phyloP scores from a whole-genome alignment of 2,329 filamentous ascomycete genomes.

The Xylaria arbuscula region DNA sequence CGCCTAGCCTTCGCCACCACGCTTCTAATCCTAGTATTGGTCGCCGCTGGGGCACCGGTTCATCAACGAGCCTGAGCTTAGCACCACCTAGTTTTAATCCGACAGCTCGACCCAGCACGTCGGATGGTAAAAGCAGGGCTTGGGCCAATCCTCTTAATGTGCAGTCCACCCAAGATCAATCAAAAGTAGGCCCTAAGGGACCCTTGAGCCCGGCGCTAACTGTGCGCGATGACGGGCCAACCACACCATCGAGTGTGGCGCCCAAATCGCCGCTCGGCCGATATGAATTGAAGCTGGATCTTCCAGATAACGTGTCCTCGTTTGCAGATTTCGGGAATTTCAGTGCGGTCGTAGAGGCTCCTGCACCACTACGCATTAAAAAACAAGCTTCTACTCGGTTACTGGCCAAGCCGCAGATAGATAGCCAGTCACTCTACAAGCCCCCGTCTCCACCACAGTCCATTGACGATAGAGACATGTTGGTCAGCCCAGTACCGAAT shows the following conservation, averaged over 20 bases:
- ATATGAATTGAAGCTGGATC: constrained; percentile 53
- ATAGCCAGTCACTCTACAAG: constrained; percentile 39
- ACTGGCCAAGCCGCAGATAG: constrained; percentile 17
- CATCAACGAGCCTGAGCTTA: constrained; percentile 51
- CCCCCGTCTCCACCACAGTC: constrained; percentile 54
- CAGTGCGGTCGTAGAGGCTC: constrained; percentile 41
- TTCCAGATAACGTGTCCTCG: constrained; percentile 45
- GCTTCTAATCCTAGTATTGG: constrained; percentile 49
- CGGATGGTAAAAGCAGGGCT: constrained; percentile 51
- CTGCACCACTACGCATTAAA: constrained; percentile 42
- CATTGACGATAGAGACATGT: constrained; percentile 42
- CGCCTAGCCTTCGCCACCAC: constrained; percentile 46
- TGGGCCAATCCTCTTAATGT: constrained; percentile 63
- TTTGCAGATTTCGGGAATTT: constrained; percentile 46
- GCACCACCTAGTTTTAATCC: constrained; percentile 48
- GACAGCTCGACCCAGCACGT: constrained; percentile 49
- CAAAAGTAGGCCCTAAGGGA: constrained; percentile 38
- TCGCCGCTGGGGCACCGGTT: constrained; percentile 52
- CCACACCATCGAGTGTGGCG: constrained; percentile 39
- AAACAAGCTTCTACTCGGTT: constrained; percentile 38
- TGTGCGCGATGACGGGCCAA: constrained; percentile 28
- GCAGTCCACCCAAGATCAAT: constrained; percentile 53
- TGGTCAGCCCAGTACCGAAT: constrained; percentile 32
- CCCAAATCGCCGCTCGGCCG: constrained; percentile 56
- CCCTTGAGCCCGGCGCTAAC: constrained; percentile 27